These are phyloP conservation scores for Chlamydomonas sp. DNA, from an alignment of 139 green algal genomes.

Conservation along the genomic window DNA sequence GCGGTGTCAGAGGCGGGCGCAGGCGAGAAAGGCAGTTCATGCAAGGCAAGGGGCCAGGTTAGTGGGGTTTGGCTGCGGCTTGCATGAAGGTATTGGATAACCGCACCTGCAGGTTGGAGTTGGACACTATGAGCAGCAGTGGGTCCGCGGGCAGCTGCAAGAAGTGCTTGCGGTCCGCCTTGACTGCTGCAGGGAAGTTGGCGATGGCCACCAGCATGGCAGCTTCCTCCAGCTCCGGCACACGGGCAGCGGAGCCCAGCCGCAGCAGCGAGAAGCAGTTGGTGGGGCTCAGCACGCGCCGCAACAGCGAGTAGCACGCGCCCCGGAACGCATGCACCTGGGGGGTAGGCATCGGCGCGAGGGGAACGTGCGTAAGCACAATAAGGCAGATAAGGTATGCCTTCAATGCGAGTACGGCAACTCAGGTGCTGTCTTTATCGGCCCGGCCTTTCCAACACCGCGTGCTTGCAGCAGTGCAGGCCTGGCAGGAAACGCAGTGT, in stretches of 20 bases:
- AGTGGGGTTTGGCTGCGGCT: no score
- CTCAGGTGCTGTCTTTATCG: no score
- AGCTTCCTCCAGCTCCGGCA: constrained; percentile 1
- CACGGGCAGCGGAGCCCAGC: neutral
- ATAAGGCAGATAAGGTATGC: no score
- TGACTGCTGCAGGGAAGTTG: constrained; percentile 1
- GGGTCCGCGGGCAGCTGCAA: neutral
- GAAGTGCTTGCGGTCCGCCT: neutral
- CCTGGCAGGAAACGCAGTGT: no score
- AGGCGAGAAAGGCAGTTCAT: neutral
- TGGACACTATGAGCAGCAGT: constrained; percentile 16
- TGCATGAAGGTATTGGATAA: no score
- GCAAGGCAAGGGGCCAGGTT: neutral
- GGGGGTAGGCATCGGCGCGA: neutral
- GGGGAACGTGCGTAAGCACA: no score
- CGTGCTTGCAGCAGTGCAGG: no score
- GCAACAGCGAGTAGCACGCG: neutral
- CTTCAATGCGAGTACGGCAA: no score
- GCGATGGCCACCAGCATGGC: constrained; percentile 1
- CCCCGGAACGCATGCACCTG: neutral
- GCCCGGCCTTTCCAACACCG: no score
- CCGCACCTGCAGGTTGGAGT: constrained; percentile 34
- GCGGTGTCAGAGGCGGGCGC: neutral
- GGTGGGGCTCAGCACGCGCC: neutral
- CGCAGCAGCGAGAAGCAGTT: constrained; percentile 13